These are phyloP conservation scores for Lasiosphaeris hirsuta DNA, from an alignment of 495 filamentous ascomycete genomes.

Conservation along the genomic window DNA sequence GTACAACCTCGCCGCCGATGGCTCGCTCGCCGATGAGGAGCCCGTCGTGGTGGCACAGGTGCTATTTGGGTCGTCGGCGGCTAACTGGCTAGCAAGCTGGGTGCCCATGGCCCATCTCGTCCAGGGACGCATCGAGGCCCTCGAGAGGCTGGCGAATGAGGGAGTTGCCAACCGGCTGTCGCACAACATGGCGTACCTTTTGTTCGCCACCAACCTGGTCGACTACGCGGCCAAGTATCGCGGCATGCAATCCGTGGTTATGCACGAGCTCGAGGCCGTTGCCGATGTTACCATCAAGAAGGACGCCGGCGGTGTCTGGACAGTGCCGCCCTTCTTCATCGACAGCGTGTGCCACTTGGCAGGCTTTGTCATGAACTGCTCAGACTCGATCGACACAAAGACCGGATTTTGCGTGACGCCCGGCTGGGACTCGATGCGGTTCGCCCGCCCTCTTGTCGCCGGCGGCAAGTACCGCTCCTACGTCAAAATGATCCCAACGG, in stretches of 20 bases:
- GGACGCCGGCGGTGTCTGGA: constrained; percentile 47
- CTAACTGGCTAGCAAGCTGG: constrained; percentile 36
- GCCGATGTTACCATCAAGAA: constrained; percentile 20
- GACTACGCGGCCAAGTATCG: constrained; percentile 42
- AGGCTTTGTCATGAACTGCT: constrained; percentile 67
- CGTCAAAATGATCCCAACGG: constrained; percentile 50
- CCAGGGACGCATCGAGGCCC: constrained; percentile 32
- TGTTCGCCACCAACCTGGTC: constrained; percentile 54
- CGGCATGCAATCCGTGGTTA: constrained; percentile 22
- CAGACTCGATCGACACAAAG: constrained; percentile 49
- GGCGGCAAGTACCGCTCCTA: constrained; percentile 58
- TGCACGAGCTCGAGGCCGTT: constrained; percentile 27
- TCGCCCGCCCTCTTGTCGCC: constrained; percentile 51
- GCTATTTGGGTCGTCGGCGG: constrained; percentile 24
- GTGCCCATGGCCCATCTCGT: constrained; percentile 41
- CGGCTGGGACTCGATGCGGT: constrained; percentile 58
- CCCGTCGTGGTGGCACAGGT: constrained; percentile 38
- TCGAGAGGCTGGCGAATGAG: constrained; percentile 36
- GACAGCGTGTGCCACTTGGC: constrained; percentile 54
- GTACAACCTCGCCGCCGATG: constrained; percentile 25
- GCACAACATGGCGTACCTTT: constrained; percentile 58
- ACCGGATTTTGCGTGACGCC: constrained; percentile 62
- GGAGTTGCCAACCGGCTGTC: constrained; percentile 46
- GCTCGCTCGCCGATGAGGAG: no score
- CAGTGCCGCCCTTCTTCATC: constrained; percentile 59